Evolutionary conservation across 108 stramenopile species (phyloP), one percentile per base, ranked within the genome.

Genomic region (Skeletonema potamos): DNA sequence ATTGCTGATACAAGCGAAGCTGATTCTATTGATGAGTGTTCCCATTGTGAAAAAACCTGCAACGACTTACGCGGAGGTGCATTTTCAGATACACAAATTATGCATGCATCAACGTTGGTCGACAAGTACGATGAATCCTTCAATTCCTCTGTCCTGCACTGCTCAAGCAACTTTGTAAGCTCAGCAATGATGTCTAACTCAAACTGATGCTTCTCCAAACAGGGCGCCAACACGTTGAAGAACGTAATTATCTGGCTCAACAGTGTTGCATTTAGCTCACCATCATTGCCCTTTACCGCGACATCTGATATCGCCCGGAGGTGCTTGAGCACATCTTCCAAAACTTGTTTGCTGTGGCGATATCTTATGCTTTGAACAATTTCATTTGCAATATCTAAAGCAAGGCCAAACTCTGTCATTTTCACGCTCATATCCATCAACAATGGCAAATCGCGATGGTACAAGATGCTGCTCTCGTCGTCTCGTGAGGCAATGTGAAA

Each of bases 371-470:
- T 64, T 43, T 66, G 67, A 29, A 78, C 11, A 6, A 83, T 74
- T 75, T 83, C 77, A 56, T 85, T 83, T 28, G 64, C 70, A 60
- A 95, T 81, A 17, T 89, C 86, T 15, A 95, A 65, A 6, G 90
- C 73, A 26, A 95, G 70, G 15, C 82, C 51, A 39, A 79, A 70
- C 54, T 92, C 78, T 9, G 80, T 57, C 62, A 88, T 80, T 4
- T 81, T 66, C 66, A 87, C 70, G 37, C 85, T 84, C 44, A 87
- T 26, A 22, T 89, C 74, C 65, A 92, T 54, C 37, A 95, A 70
- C 15, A 77, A 76, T n/a, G 74, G 57, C 24, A 95, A 63, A 62
- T 95, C 89, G 48, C 94, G 77, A 55, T 70, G 54, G 62, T 91
- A 95, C 6, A 63, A 62, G 24, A 73, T 33, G 44, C 88, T 84